These are phyloP conservation scores for Wilhelminamyces savonicus DNA, from an alignment of 805 yeast genomes.

Conservation along the genomic window DNA sequence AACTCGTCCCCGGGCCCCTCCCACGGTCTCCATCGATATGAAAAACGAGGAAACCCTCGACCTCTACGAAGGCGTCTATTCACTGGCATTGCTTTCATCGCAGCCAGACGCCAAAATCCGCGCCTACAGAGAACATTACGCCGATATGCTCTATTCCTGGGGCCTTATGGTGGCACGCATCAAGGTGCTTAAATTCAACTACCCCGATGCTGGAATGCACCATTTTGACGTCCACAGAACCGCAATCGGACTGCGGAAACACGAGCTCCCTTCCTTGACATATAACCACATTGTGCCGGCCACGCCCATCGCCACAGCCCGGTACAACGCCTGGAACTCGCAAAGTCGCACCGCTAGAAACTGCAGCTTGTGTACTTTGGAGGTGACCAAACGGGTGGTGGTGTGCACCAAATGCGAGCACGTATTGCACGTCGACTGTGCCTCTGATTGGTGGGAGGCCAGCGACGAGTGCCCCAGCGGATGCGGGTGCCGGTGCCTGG, in stretches of 20 bases:
- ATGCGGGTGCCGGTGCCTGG: constrained; percentile 72
- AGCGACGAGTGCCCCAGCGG: constrained; percentile 69
- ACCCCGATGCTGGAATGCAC: constrained; percentile 15
- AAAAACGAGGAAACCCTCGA: constrained; percentile 39
- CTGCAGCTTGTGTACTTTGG: constrained; percentile 64
- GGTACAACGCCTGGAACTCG: constrained; percentile 24
- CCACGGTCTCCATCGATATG: constrained; percentile 40
- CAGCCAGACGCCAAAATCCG: constrained; percentile 30
- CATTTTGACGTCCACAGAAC: too few relatives aligned
- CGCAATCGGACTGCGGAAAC: neutral
- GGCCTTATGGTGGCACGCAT: constrained; percentile 75
- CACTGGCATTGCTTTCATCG: constrained; percentile 34
- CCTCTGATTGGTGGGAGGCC: constrained; percentile 68
- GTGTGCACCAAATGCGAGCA: constrained; percentile 76
- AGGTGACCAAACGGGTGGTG: constrained; percentile 53
- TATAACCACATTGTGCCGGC: too few relatives aligned
- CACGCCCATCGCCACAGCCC: constrained; percentile 17
- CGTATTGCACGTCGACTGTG: constrained; percentile 72
- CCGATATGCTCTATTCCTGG: constrained; percentile 75
- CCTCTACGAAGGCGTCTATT: constrained; percentile 36
- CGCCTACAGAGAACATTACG: constrained; percentile 60
- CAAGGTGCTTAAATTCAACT: constrained; percentile 69
- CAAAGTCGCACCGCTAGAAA: too few relatives aligned
- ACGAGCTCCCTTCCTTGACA: neutral
- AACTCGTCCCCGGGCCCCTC: too few relatives aligned